phyloP scores from a whole-genome alignment of 352 stramenopile genomes.

The Pythium monospermum region DNA sequence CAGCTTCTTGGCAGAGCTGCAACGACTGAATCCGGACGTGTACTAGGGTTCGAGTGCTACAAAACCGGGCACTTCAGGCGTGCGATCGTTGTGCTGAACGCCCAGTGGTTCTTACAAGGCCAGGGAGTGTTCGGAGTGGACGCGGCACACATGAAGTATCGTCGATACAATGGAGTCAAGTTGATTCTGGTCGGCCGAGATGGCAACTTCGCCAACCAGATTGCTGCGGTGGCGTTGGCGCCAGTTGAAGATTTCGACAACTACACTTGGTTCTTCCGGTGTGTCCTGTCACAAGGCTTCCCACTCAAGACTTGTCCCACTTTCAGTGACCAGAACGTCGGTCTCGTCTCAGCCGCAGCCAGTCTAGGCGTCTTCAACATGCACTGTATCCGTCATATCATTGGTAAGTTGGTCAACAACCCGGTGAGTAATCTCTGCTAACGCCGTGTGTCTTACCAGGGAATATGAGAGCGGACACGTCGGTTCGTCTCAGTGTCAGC shows the following conservation, averaged over 20 bases:
- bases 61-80: slow-evolving; percentile 3
- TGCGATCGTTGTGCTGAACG: slow-evolving; percentile 11
- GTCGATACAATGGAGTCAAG: slow-evolving; percentile 20
- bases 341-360: slow-evolving; percentile 6
- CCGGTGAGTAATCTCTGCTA: neutral
- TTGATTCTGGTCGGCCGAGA: slow-evolving; percentile 19
- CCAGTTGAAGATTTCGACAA: slow-evolving; percentile 11
- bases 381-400: slow-evolving; percentile 16
- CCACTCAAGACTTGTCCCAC: slow-evolving; percentile 1
- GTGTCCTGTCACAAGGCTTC: slow-evolving; percentile 10
- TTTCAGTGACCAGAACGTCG: slow-evolving; percentile 17
- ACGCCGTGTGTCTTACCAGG: neutral
- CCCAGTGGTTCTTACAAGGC: neutral
- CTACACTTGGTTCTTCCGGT: slow-evolving; percentile 19
- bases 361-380: slow-evolving; percentile 8
- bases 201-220: slow-evolving; percentile 19
- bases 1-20: slow-evolving; percentile 3
- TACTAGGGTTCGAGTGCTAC: slow-evolving; percentile 1
- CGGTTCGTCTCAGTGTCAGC: slow-evolving; percentile 3
- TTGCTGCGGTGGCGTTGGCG: slow-evolving; percentile 13
- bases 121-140: slow-evolving; percentile 17
- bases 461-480: slow-evolving; percentile 21
- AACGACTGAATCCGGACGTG: neutral
- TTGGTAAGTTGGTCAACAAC: slow-evolving; percentile 5
- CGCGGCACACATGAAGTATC: slow-evolving; percentile 24